Conservation (phyloP, 305 asterid genomes). For the Plantago lanceolata region DNA sequence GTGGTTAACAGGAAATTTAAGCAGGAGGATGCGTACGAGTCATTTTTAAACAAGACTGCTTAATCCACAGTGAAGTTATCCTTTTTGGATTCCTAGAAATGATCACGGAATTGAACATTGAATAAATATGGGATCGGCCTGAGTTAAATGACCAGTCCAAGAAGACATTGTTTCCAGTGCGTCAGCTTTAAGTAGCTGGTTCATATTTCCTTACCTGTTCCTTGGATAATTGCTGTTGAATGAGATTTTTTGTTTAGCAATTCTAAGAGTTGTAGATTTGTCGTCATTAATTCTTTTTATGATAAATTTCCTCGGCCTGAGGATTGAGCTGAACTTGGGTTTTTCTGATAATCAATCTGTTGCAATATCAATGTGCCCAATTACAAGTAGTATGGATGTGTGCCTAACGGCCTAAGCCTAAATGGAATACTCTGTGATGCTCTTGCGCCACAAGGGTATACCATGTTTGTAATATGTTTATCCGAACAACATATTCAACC, state of each 20-base stretch:
- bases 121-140: slow-evolving; percentile 52
- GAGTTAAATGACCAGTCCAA: slow-evolving; percentile 40
- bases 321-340: background rate
- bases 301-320: background rate
- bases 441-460: no score
- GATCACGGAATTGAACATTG: slow-evolving; percentile 32
- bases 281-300: slow-evolving; percentile 4
- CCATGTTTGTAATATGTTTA: no score
- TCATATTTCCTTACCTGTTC: slow-evolving; percentile 10
- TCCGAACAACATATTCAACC: no score
- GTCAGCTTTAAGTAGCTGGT: slow-evolving; percentile 16
- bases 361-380: no score
- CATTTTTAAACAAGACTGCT: slow-evolving; percentile 57
- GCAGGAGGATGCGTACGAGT: slow-evolving; percentile 54
- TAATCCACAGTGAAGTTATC: slow-evolving; percentile 23
- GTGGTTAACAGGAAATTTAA: slow-evolving; percentile 59
- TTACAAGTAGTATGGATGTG: no score
- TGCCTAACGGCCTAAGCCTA: no score
- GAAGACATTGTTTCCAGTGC: slow-evolving; percentile 31
- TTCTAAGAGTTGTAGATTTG: background rate
- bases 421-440: no score
- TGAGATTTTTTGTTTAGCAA: background rate
- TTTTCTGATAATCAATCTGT: no score
- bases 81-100: slow-evolving; percentile 27
- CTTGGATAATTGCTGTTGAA: background rate